phyloP scores from a whole-genome alignment of 2,329 filamentous ascomycete genomes.

The Exophiala mesophila region DNA sequence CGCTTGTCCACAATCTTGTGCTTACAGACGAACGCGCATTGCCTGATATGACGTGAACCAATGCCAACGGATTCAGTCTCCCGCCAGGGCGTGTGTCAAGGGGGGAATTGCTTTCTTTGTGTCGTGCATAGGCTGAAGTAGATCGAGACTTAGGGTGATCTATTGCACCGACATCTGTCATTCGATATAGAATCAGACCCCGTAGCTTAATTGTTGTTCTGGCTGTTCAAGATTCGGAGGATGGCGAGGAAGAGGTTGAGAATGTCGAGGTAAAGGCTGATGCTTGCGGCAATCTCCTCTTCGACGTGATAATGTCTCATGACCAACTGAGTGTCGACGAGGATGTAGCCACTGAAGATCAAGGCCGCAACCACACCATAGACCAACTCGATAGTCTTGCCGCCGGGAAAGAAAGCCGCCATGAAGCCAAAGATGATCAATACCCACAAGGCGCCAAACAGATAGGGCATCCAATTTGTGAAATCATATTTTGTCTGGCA shows the following conservation, averaged over 20 bases:
- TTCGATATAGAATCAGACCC: background rate
- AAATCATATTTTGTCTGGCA: slow-evolving; percentile 99
- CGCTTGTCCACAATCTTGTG: too few species aligned
- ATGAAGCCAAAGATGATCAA: slow-evolving; percentile 91
- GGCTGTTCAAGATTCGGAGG: slow-evolving; percentile 90
- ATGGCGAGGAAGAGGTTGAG: slow-evolving; percentile 97
- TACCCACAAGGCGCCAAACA: slow-evolving; percentile 86
- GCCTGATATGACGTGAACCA: too few species aligned
- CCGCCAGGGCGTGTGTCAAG: too few species aligned
- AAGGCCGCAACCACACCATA: slow-evolving; percentile 79
- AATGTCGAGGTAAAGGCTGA: slow-evolving; percentile 91
- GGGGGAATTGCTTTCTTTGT: too few species aligned
- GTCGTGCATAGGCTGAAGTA: too few species aligned
- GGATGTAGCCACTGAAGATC: slow-evolving; percentile 89
- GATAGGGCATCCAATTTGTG: slow-evolving; percentile 92
- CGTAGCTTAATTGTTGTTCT: slow-evolving; percentile 87
- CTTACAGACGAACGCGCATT: too few species aligned
- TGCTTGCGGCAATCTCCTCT: slow-evolving; percentile 92
- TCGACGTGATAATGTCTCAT: slow-evolving; percentile 96
- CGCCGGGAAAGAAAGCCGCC: slow-evolving; percentile 79
- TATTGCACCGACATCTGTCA: background rate
- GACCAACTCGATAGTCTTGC: slow-evolving; percentile 72
- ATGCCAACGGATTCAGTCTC: too few species aligned
- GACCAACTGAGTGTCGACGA: slow-evolving; percentile 93
- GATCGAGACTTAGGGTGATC: too few species aligned